A percentile compares a stretch with the other conserved stretches of the same genome.
These are phyloP conservation scores for Fusarium veterinarium DNA, from an alignment of 2,329 filamentous ascomycete genomes.

Conservation along the genomic window DNA sequence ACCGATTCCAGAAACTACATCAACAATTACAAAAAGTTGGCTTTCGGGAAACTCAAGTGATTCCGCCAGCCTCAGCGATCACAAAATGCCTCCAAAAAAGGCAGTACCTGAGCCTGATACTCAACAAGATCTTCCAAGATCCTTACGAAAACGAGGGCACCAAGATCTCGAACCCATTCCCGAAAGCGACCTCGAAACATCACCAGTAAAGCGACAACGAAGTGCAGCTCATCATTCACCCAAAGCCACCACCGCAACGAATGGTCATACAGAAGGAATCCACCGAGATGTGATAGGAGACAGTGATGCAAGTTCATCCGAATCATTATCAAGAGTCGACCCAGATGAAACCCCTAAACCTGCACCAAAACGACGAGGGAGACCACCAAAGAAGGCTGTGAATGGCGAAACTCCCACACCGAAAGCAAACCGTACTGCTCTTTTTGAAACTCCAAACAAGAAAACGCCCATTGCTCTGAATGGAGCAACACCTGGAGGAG, in stretches of 20 bases:
- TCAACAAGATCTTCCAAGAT: conserved; percentile 22
- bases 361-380: conserved; percentile 51
- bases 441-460: conserved; percentile 55
- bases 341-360: conserved; percentile 45
- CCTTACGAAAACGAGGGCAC: conserved; percentile 41
- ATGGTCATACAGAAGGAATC: conserved; percentile 41
- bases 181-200: conserved; percentile 44
- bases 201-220: conserved; percentile 50
- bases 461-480: conserved; percentile 45
- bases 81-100: conserved; percentile 38
- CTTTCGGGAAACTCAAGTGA: not conserved
- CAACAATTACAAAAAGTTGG: not conserved
- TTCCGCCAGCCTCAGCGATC: not conserved
- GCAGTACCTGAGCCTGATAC: conserved; percentile 24
- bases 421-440: conserved; percentile 48
- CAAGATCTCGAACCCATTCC: conserved; percentile 45
- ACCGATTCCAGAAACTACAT: conserved; percentile 10
- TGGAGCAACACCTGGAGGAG: conserved; percentile 73
- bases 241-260: conserved; percentile 3
- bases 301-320: conserved; percentile 14
- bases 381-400: conserved; percentile 48
- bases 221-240: conserved; percentile 31
- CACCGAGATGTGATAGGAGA: not conserved
- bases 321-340: conserved; percentile 33
- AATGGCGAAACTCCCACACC: conserved; percentile 53